Evolutionary conservation across 2,329 filamentous ascomycete species (phyloP).

Genomic region (Orbilia brochopaga): DNA sequence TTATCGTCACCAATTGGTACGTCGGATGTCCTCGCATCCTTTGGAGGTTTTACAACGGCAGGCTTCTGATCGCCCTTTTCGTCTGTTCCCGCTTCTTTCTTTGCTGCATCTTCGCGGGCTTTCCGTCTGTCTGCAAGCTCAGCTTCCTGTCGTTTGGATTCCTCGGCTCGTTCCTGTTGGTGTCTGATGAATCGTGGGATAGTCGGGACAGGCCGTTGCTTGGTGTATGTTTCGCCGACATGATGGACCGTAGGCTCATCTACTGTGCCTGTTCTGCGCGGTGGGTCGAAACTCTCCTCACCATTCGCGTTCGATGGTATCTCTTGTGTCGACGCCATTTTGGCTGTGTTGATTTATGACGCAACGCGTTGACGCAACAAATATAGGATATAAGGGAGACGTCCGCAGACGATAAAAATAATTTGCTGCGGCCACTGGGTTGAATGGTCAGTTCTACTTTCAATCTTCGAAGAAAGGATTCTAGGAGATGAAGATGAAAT

Average conservation of each 20-base stretch:
- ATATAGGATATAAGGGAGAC: background rate
- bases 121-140: constrained; percentile 26
- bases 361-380: constrained; percentile 18
- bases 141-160: constrained; percentile 37
- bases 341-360: background rate
- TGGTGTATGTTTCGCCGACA: constrained; percentile 39
- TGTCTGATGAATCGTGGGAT: constrained; percentile 41
- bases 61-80: constrained; percentile 13
- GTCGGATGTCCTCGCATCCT: constrained; percentile 70
- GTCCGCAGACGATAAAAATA: background rate
- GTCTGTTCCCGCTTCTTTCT: background rate
- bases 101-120: constrained; percentile 14
- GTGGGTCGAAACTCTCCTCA: constrained; percentile 18
- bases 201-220: constrained; percentile 39
- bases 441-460: too few relatives aligned
- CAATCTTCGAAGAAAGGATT: too few relatives aligned
- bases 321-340: constrained; percentile 31
- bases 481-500: too few relatives aligned
- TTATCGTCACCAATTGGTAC: constrained; percentile 96
- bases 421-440: too few relatives aligned
- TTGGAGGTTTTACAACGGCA: constrained; percentile 13
- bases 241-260: constrained; percentile 39
- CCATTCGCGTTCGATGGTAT: background rate
- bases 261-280: constrained; percentile 25
- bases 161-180: constrained; percentile 36